phyloP scores from a whole-genome alignment of 495 filamentous ascomycete species.

The Aspergillus affinis region DNA sequence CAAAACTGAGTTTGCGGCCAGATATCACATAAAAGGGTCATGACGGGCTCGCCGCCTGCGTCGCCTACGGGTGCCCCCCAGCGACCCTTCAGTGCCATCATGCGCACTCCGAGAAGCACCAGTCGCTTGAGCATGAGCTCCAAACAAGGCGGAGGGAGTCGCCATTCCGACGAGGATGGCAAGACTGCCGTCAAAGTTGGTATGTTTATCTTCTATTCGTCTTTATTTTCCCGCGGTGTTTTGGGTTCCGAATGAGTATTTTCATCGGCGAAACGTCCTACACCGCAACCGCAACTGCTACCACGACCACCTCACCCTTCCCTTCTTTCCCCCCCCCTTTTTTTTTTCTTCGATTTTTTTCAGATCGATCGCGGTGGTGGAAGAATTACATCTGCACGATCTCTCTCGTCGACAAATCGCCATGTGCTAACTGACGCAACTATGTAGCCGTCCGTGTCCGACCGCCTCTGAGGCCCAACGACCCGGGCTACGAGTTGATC shows the following conservation, averaged over 20 bases:
- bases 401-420: background rate
- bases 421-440: conserved; percentile 18
- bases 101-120: conserved; percentile 75
- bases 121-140: conserved; percentile 90
- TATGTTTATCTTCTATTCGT: conserved; percentile 56
- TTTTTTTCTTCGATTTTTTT: background rate
- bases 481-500: conserved; percentile 92
- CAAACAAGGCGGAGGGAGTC: conserved; percentile 74
- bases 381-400: background rate
- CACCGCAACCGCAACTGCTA: background rate
- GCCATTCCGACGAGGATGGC: conserved; percentile 89
- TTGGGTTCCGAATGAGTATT: background rate
- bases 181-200: conserved; percentile 99
- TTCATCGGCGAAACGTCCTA: background rate
- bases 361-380: background rate
- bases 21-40: conserved; percentile 27
- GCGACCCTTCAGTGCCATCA: conserved; percentile 84
- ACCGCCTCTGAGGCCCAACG: conserved; percentile 76
- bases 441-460: conserved; percentile 85
- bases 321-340: background rate
- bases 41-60: conserved; percentile 59
- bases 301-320: background rate
- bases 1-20: conserved; percentile 14
- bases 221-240: background rate
- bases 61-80: conserved; percentile 57